Evolutionary conservation across 352 stramenopile species (phyloP).

Genomic region (Globisporangium viniferum): DNA sequence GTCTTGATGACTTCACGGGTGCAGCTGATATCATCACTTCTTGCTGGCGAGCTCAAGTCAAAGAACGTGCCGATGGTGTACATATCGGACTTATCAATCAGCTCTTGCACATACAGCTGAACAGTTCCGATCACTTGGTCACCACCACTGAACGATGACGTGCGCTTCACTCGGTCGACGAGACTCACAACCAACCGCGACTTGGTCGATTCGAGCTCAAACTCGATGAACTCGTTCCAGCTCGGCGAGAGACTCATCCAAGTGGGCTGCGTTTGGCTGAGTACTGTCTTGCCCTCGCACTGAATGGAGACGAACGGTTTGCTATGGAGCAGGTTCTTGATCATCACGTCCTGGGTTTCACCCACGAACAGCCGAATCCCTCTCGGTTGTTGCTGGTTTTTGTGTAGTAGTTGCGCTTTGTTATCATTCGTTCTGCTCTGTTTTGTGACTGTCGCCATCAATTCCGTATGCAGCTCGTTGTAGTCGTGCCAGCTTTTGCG

Average conservation of each 20-base stretch:
- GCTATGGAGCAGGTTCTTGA: slow-evolving; percentile 44
- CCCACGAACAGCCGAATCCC: slow-evolving; percentile 48
- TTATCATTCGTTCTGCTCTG: neutral
- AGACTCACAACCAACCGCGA: slow-evolving; percentile 40
- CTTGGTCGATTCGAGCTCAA: slow-evolving; percentile 37
- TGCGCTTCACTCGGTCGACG: slow-evolving; percentile 30
- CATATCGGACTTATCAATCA: slow-evolving; percentile 25
- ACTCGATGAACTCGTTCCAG: slow-evolving; percentile 64
- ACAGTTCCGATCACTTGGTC: slow-evolving; percentile 35
- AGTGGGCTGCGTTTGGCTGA: slow-evolving; percentile 30
- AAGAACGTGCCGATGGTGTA: slow-evolving; percentile 23
- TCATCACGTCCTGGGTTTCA: slow-evolving; percentile 31
- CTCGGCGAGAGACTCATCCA: slow-evolving; percentile 59
- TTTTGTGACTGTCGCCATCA: slow-evolving; percentile 27
- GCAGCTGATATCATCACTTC: neutral
- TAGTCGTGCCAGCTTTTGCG: slow-evolving; percentile 45
- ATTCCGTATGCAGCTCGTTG: slow-evolving; percentile 35
- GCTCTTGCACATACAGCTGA: slow-evolving; percentile 35
- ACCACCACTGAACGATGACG: slow-evolving; percentile 3
- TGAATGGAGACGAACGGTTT: slow-evolving; percentile 45
- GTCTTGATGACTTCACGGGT: slow-evolving; percentile 17
- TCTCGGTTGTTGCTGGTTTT: slow-evolving; percentile 11
- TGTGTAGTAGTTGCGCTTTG: neutral
- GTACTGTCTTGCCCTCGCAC: slow-evolving; percentile 32
- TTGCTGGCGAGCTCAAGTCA: neutral